Conservation (phyloP, 164 flowering plant genomes). For the Liquidambar formosana region DNA sequence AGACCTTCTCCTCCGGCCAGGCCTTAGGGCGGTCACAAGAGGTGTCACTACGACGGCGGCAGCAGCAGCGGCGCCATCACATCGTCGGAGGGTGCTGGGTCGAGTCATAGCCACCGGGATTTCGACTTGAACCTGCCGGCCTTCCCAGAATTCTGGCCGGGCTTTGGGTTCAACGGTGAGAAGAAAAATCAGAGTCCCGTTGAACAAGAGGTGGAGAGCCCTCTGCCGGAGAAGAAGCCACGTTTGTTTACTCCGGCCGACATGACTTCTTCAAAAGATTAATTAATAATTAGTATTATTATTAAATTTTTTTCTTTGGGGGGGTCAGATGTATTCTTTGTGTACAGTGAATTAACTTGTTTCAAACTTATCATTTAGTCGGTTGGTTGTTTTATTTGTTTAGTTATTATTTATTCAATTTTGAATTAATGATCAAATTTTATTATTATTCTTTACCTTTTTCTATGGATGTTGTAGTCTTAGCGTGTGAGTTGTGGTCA, state of each 20-base stretch:
- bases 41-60: conserved; percentile 50
- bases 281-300: no score
- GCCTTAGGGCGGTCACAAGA: conserved; percentile 73
- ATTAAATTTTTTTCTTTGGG: no score
- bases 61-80: conserved; percentile 12
- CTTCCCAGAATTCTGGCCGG: conserved; percentile 42
- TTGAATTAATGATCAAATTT: no score
- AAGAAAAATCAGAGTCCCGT: neutral
- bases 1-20: conserved; percentile 49
- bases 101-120: conserved; percentile 29
- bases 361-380: no score
- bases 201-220: conserved; percentile 58
- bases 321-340: no score
- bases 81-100: conserved; percentile 21
- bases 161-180: neutral
- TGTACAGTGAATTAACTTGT: no score
- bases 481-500: no score
- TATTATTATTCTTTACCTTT: no score
- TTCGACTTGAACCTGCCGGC: conserved; percentile 76
- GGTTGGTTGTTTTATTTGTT: no score
- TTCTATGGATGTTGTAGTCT: no score
- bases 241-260: conserved; percentile 19
- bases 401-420: no score
- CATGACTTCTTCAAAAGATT: neutral
- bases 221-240: conserved; percentile 49